A percentile compares a stretch with the other conserved stretches of the same genome.
Evolutionary conservation across 805 yeast species (phyloP).

Genomic region (Hanseniaspora meyeri): DNA sequence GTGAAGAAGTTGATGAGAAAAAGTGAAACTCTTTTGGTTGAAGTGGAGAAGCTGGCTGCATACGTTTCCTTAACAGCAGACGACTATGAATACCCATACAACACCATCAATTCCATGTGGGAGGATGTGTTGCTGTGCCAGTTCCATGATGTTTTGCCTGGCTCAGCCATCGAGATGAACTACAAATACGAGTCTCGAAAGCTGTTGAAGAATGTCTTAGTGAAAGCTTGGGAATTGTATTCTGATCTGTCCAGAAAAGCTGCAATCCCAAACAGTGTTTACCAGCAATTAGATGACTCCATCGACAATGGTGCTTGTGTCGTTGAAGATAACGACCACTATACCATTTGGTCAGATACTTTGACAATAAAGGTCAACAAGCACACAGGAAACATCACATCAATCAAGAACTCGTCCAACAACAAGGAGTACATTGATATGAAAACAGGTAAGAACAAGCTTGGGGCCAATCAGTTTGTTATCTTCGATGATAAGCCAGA

Average conservation of each 20-base stretch:
- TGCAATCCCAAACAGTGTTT: slow-evolving; percentile 24
- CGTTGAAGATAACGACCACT: slow-evolving; percentile 29
- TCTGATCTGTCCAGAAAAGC: slow-evolving; percentile 38
- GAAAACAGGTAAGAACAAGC: slow-evolving; percentile 39
- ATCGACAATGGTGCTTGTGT: background rate
- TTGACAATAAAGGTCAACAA: slow-evolving; percentile 43
- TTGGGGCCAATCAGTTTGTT: slow-evolving; percentile 70
- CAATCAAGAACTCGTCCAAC: slow-evolving; percentile 43
- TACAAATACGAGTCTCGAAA: slow-evolving; percentile 80
- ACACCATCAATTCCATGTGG: slow-evolving; percentile 64
- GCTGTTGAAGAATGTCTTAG: slow-evolving; percentile 49
- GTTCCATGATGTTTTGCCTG: slow-evolving; percentile 97
- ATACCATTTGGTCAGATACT: slow-evolving; percentile 47
- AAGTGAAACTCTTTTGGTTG: slow-evolving; percentile 67
- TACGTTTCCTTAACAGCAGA: slow-evolving; percentile 44
- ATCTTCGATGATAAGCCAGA: slow-evolving; percentile 83
- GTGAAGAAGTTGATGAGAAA: slow-evolving; percentile 70
- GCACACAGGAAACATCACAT: slow-evolving; percentile 48
- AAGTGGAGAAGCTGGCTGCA: slow-evolving; percentile 73
- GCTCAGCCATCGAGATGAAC: slow-evolving; percentile 88
- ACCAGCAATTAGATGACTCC: background rate
- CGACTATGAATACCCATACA: slow-evolving; percentile 58
- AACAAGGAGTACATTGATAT: slow-evolving; percentile 53
- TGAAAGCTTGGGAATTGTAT: slow-evolving; percentile 41
- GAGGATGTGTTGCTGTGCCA: slow-evolving; percentile 81